Base-by-base conservation (phyloP, 345 rosid species). In the Fremontodendron californicum region DNA sequence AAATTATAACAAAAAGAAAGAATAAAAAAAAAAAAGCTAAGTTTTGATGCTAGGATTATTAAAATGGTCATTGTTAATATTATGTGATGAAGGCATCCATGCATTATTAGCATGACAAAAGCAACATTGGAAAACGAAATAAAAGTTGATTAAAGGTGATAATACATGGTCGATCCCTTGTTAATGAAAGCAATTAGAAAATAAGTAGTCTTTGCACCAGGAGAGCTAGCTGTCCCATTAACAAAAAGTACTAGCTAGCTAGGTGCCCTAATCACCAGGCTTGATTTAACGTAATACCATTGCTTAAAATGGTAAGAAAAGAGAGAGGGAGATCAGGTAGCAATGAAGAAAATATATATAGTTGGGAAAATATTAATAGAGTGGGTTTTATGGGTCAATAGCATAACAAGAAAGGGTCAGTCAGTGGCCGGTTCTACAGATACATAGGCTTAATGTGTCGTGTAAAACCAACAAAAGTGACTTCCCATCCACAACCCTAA, bases 391-490 rank as follows among this genome's bases (percentile, higher is more conserved):
- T 33, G 85, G 68, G 79, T 74, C 81, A 43, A 79, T 71, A 16
- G 70, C 78, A 84, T 60, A 64, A 64, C 29, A 51, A 78, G 82
- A 80, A 82, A 80, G 80, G 80, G 80, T 86, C 81, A 78, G 78
- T 84, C 79, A 78, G 77, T 80, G 73, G n/a, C n/a, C n/a, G n/a
- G 81, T 71, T 74, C 78, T 83, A 79, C 76, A 84, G 75, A 49
- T 57, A 73, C 16, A 51, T 40, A 43, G 82, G 79, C 73, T 69
- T 80, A 75, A 77, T 79, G 73, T 85, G 89, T 86, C 92, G 89
- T 90, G 91, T 81, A 82, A 86, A 90, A 83, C 81, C 88, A 89
- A 86, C 87, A 87, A 90, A 89, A 90, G 94, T 83, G 94, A 90
- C 94, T 85, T 80, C 58, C 78, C 89, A 87, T 85, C 94, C 83